These are phyloP conservation scores for Rhizopogon salebrosus DNA, from an alignment of 768 basidiomycete species.

Conservation along the genomic window DNA sequence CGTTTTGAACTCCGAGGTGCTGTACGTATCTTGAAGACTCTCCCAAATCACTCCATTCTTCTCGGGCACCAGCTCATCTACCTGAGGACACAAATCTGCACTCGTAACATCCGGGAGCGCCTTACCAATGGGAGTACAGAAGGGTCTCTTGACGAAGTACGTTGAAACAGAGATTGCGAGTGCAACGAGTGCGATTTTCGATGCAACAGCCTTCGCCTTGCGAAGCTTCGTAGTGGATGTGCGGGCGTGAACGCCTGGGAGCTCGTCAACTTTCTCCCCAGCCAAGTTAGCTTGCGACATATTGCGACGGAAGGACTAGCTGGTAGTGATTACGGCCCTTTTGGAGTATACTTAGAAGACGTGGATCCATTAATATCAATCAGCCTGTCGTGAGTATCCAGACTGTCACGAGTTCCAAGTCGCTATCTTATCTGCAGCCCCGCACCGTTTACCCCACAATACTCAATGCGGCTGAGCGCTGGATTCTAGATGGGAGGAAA, in stretches of 20 bases:
- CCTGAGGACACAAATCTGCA: constrained; percentile 30
- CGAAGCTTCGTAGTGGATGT: constrained; percentile 20
- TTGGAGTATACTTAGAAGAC: too few relatives aligned
- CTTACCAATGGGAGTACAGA: background rate
- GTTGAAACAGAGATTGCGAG: constrained; percentile 13
- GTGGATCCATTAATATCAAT: too few relatives aligned
- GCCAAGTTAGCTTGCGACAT: background rate
- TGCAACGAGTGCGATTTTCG: constrained; percentile 9
- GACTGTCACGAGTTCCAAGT: too few relatives aligned
- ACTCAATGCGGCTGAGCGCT: too few relatives aligned
- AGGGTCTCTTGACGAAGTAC: constrained; percentile 5
- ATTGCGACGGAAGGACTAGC: background rate
- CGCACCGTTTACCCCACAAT: too few relatives aligned
- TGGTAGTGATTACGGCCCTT: background rate
- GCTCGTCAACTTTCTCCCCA: background rate
- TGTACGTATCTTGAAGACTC: constrained; percentile 24
- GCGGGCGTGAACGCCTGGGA: background rate
- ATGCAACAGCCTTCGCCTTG: constrained; percentile 10
- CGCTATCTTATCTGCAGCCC: too few relatives aligned
- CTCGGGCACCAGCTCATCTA: constrained; percentile 23
- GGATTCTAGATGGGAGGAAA: too few relatives aligned
- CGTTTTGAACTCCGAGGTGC: constrained; percentile 30
- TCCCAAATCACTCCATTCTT: constrained; percentile 31
- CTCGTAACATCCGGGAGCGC: background rate
- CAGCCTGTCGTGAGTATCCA: too few relatives aligned